Percentiles rank a stretch among this genome's conserved stretches.
Conservation (phyloP, 2,329 filamentous ascomycete species). For the Apiospora malaysiana region DNA sequence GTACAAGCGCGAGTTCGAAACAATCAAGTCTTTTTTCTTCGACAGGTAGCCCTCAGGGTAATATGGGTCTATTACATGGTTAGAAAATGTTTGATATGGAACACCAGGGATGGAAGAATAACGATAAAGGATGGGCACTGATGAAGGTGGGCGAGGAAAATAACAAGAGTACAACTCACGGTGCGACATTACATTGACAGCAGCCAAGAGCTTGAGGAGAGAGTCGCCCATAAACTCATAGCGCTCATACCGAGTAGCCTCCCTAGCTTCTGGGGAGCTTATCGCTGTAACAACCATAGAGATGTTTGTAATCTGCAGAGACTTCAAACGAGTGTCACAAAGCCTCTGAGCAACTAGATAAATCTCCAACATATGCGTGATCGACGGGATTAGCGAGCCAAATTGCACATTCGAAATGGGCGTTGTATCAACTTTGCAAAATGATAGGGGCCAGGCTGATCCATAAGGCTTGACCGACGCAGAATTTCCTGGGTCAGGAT, state of each 20-base stretch:
- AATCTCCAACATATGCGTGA: constrained; percentile 73
- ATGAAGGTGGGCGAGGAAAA: neutral
- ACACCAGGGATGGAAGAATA: neutral
- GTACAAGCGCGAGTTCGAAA: constrained; percentile 78
- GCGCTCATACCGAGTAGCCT: constrained; percentile 75
- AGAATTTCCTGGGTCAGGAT: constrained; percentile 6
- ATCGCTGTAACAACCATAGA: constrained; percentile 71
- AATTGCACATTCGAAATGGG: constrained; percentile 53
- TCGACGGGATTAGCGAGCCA: constrained; percentile 71
- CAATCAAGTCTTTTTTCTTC: constrained; percentile 68
- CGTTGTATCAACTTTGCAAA: constrained; percentile 57
- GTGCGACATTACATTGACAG: constrained; percentile 65
- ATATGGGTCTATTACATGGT: constrained; percentile 54
- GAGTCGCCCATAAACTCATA: constrained; percentile 89
- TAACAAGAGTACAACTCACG: constrained; percentile 47
- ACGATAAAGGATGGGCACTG: neutral
- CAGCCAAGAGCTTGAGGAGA: constrained; percentile 76
- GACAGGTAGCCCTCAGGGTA: constrained; percentile 83
- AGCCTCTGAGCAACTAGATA: constrained; percentile 68
- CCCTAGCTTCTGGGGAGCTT: constrained; percentile 65
- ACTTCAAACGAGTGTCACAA: constrained; percentile 56
- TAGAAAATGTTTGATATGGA: neutral
- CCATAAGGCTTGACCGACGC: constrained; percentile 47
- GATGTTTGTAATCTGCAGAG: constrained; percentile 59
- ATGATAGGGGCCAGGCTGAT: constrained; percentile 50